Conservation (phyloP, 2,329 filamentous ascomycete genomes). For the Cercospora canescens region DNA sequence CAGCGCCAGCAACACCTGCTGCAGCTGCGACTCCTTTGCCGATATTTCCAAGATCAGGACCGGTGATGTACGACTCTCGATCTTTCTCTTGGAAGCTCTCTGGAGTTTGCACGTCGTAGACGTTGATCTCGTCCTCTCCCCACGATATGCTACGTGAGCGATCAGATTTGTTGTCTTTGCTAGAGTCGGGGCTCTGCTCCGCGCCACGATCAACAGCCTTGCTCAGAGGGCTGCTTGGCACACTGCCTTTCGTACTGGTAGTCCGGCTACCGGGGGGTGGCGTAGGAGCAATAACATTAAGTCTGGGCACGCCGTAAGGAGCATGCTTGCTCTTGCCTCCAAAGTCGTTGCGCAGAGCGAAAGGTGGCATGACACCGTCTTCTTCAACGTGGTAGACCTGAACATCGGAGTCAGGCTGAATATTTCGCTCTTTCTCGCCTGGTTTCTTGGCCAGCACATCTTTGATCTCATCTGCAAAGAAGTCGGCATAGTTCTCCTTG, state of each 20-base stretch:
- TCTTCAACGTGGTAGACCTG: slow-evolving; percentile 45
- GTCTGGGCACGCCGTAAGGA: slow-evolving; percentile 47
- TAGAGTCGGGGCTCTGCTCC: slow-evolving; percentile 11
- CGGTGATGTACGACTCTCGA: slow-evolving; percentile 27
- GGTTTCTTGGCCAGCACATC: slow-evolving; percentile 45
- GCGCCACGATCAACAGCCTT: slow-evolving; percentile 19
- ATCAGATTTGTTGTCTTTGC: slow-evolving; percentile 20
- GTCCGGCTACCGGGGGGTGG: slow-evolving; percentile 49
- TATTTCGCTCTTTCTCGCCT: slow-evolving; percentile 40
- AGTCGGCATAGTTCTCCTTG: slow-evolving; percentile 41
- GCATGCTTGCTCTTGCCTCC: slow-evolving; percentile 24
- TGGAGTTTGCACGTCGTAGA: slow-evolving; percentile 49
- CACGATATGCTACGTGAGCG: slow-evolving; percentile 44
- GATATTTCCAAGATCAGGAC: slow-evolving; percentile 15
- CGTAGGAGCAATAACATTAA: slow-evolving; percentile 60
- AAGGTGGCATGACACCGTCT: slow-evolving; percentile 22
- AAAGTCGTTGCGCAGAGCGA: slow-evolving; percentile 10
- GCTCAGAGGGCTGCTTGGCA: slow-evolving; percentile 37
- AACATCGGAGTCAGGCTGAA: slow-evolving; percentile 47
- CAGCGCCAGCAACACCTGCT: slow-evolving; percentile 15
- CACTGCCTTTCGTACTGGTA: slow-evolving; percentile 29
- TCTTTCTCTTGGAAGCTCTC: slow-evolving; percentile 37
- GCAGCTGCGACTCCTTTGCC: slow-evolving; percentile 13
- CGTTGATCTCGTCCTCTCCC: slow-evolving; percentile 49
- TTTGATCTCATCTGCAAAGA: slow-evolving; percentile 44